Conservation (phyloP, 495 filamentous ascomycete genomes). For the Staphylotrichum tortipilum region DNA sequence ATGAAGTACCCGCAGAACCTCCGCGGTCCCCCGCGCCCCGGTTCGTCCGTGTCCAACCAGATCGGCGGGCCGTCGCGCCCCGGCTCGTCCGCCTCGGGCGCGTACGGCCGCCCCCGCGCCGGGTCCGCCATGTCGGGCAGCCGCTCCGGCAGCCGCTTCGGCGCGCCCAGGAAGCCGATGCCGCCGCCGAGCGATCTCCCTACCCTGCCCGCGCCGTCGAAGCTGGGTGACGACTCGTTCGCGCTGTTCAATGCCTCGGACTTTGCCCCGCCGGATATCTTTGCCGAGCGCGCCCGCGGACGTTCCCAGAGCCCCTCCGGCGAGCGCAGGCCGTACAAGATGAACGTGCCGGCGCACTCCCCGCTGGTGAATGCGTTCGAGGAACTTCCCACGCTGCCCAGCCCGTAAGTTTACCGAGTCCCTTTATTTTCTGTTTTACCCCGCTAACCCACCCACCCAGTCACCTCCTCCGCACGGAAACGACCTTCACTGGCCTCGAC, state of each 20-base stretch:
- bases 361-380: conserved; percentile 79
- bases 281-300: conserved; percentile 59
- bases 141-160: conserved; percentile 19
- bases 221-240: conserved; percentile 77
- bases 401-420: conserved; percentile 60
- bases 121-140: conserved; percentile 30
- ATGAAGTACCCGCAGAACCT: conserved; percentile 24
- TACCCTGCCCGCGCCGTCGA: conserved; percentile 75
- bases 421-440: not conserved
- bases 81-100: conserved; percentile 59
- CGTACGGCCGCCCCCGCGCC: conserved; percentile 40
- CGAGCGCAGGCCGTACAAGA: conserved; percentile 63
- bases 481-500: conserved; percentile 81
- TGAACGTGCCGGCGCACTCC: conserved; percentile 58
- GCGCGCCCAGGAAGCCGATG: conserved; percentile 45
- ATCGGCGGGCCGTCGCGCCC: conserved; percentile 43
- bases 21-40: conserved; percentile 35
- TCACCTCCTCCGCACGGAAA: conserved; percentile 78
- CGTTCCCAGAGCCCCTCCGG: conserved; percentile 76
- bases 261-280: conserved; percentile 72
- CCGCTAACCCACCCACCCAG: conserved; percentile 37
- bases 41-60: conserved; percentile 33
- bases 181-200: conserved; percentile 67
- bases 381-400: conserved; percentile 75
- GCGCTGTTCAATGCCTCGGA: conserved; percentile 60